Percentiles rank a stretch among this genome's conserved stretches.
phyloP scores from a whole-genome alignment of 148 eudicot species.

The Limonium bicolor region DNA sequence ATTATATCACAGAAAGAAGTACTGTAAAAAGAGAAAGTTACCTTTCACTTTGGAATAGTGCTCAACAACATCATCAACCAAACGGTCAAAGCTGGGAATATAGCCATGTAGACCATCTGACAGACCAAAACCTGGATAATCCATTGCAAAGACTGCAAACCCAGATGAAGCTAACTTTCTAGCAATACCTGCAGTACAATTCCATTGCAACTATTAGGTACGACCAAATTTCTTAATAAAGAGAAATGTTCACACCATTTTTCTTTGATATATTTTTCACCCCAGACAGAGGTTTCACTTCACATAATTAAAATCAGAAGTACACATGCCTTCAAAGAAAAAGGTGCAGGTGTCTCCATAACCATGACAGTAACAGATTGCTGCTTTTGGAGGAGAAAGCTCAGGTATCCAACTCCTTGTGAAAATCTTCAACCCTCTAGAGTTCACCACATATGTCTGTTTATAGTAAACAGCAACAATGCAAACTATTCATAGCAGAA shows the following conservation, averaged over 20 bases:
- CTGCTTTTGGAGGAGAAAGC: slow-evolving; percentile 51
- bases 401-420: slow-evolving; percentile 77
- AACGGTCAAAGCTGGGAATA: slow-evolving; percentile 52
- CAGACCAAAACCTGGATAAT: slow-evolving; percentile 98
- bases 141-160: slow-evolving; percentile 86
- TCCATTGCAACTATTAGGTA: too few relatives aligned
- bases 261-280: too few relatives aligned
- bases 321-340: slow-evolving; percentile 76
- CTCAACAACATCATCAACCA: slow-evolving; percentile 84
- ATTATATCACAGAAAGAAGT: neutral
- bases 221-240: too few relatives aligned
- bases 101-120: slow-evolving; percentile 96
- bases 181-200: slow-evolving; percentile 81
- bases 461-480: slow-evolving; percentile 8
- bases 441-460: slow-evolving; percentile 69
- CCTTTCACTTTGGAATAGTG: slow-evolving; percentile 65
- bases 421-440: slow-evolving; percentile 67
- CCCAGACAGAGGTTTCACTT: too few relatives aligned
- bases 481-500: neutral
- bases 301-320: slow-evolving; percentile 4
- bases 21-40: slow-evolving; percentile 4
- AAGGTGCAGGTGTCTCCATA: slow-evolving; percentile 98
- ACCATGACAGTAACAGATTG: slow-evolving; percentile 75
- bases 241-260: too few relatives aligned
- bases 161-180: slow-evolving; percentile 75